phyloP scores from a whole-genome alignment of 495 filamentous ascomycete species.

The Aspergillus mulundensis region DNA sequence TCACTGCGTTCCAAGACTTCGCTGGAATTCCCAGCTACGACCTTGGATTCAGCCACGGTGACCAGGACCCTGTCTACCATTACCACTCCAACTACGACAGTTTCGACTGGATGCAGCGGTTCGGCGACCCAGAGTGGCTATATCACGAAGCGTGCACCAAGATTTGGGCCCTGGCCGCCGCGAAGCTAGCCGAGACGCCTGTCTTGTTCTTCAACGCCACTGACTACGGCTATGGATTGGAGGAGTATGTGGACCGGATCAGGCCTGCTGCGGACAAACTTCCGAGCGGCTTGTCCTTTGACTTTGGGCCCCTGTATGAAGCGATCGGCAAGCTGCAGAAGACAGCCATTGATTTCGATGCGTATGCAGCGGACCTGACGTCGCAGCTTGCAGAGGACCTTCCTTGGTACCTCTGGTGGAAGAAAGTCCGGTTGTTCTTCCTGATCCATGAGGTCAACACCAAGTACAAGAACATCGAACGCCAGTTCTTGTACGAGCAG shows the following conservation, averaged over 20 bases:
- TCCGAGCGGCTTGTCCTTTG: conserved; percentile 24
- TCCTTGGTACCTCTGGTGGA: conserved; percentile 79
- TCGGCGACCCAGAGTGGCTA: conserved; percentile 57
- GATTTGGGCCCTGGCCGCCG: conserved; percentile 50
- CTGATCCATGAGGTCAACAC: conserved; percentile 51
- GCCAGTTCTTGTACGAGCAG: conserved; percentile 53
- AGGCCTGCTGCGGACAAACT: conserved; percentile 41
- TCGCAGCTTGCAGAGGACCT: conserved; percentile 46
- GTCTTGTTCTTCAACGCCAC: conserved; percentile 45
- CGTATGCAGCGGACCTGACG: conserved; percentile 46
- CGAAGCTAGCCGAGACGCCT: conserved; percentile 44
- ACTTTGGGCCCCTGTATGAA: conserved; percentile 44
- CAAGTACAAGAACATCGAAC: conserved; percentile 60
- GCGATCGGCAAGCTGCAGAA: conserved; percentile 46
- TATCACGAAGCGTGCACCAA: conserved; percentile 60
- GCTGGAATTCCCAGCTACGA: conserved; percentile 64
- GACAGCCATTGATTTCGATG: conserved; percentile 50
- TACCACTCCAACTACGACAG: conserved; percentile 78
- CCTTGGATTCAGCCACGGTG: conserved; percentile 49
- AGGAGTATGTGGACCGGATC: conserved; percentile 49
- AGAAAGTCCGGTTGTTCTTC: conserved; percentile 57
- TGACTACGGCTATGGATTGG: conserved; percentile 43
- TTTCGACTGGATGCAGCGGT: conserved; percentile 71
- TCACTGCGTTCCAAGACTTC: conserved; percentile 71
- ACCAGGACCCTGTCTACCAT: conserved; percentile 58